A percentile compares a stretch with the other conserved stretches of the same genome.
These are phyloP conservation scores for Climacium dendroides DNA, from an alignment of 225 moss, liverwort and hornwort genomes.

Conservation along the genomic window DNA sequence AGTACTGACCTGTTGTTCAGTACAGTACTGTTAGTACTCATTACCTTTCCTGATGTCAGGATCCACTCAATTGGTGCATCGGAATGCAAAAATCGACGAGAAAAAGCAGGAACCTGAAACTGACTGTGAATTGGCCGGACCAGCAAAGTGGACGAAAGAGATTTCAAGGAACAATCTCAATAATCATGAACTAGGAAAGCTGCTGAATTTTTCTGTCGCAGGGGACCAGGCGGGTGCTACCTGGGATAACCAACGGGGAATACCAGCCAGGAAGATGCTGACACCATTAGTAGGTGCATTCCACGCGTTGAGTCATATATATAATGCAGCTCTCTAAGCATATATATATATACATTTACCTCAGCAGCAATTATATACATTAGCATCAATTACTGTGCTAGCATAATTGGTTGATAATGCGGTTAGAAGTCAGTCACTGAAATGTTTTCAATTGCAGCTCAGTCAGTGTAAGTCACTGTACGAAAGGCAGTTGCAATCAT, in stretches of 20 bases:
- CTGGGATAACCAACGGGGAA: not conserved
- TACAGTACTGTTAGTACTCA: not conserved
- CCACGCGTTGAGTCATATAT: too few species aligned
- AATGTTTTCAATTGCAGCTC: not conserved
- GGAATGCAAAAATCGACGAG: not conserved
- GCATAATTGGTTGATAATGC: not conserved
- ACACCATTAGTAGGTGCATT: not conserved
- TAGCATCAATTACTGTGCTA: not conserved
- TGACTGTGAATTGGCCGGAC: not conserved
- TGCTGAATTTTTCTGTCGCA: not conserved
- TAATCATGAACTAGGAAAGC: not conserved
- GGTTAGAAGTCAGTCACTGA: not conserved
- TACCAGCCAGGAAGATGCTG: not conserved
- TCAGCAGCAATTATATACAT: not conserved
- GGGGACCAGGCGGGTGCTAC: not conserved
- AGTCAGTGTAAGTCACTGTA: not conserved
- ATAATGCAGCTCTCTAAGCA: not conserved
- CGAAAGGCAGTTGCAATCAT: not conserved
- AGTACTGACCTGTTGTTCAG: not conserved
- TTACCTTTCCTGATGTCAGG: not conserved
- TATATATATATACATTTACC: too few species aligned
- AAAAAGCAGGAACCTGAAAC: not conserved
- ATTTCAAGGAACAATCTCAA: not conserved
- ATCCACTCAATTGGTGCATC: not conserved
- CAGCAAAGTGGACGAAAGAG: not conserved